Conservation (phyloP, 805 yeast species). For the Candida sakaeoensis region DNA sequence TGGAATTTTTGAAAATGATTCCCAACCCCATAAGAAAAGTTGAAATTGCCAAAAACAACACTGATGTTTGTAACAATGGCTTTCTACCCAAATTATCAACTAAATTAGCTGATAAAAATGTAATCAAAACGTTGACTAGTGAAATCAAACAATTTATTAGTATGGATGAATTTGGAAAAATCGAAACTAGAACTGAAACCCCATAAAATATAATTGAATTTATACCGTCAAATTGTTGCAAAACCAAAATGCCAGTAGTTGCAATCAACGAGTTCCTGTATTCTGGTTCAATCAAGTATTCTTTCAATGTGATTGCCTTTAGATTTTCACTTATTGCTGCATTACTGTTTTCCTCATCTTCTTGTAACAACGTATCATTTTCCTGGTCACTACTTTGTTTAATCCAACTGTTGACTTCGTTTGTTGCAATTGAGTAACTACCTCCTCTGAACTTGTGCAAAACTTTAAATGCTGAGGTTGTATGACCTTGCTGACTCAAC, state of each 20-base stretch:
- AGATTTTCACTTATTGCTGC: neutral
- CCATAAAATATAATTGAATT: slow-evolving; percentile 93
- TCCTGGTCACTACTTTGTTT: slow-evolving; percentile 7
- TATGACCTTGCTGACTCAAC: slow-evolving; percentile 52
- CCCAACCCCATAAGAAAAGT: slow-evolving; percentile 66
- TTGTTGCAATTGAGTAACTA: slow-evolving; percentile 28
- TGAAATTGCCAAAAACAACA: slow-evolving; percentile 62
- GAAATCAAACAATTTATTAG: slow-evolving; percentile 75
- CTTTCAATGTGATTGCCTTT: slow-evolving; percentile 22
- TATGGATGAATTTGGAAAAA: slow-evolving; percentile 71
- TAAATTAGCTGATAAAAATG: slow-evolving; percentile 67
- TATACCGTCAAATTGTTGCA: slow-evolving; percentile 92
- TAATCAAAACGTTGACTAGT: slow-evolving; percentile 66
- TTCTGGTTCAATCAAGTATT: slow-evolving; percentile 48
- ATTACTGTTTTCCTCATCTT: slow-evolving; percentile 8
- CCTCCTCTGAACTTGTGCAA: slow-evolving; percentile 40
- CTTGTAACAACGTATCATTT: slow-evolving; percentile 11
- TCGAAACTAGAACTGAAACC: slow-evolving; percentile 69
- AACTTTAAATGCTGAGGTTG: slow-evolving; percentile 36
- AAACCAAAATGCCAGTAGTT: slow-evolving; percentile 68
- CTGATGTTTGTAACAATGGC: slow-evolving; percentile 54
- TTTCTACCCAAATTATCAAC: slow-evolving; percentile 79
- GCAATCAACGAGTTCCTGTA: slow-evolving; percentile 59
- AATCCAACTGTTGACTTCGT: slow-evolving; percentile 37
- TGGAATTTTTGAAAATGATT: slow-evolving; percentile 45